Evolutionary conservation across 78 protist species (phyloP).

Genomic region (Neovahlkampfia damariscottae): DNA sequence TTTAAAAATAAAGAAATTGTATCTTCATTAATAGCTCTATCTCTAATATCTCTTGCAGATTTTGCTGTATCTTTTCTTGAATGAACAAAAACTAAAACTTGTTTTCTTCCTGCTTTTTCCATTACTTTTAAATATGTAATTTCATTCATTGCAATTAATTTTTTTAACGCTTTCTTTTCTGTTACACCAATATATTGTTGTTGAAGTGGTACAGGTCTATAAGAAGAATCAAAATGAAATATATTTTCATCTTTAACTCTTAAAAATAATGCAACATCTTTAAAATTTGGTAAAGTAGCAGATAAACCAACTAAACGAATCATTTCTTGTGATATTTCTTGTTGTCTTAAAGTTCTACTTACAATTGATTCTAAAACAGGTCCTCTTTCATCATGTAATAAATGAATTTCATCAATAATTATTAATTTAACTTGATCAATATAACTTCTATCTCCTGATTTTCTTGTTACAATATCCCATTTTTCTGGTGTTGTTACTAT

Average conservation of each 20-base stretch:
- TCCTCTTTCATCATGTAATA: slow-evolving; percentile 97
- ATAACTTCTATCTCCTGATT: slow-evolving; percentile 81
- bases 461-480: slow-evolving; percentile 98
- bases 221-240: slow-evolving; percentile 81
- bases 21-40: slow-evolving; percentile 41
- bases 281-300: slow-evolving; percentile 98
- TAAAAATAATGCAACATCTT: slow-evolving; percentile 92
- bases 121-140: slow-evolving; percentile 78
- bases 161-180: slow-evolving; percentile 68
- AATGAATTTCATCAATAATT: slow-evolving; percentile 93
- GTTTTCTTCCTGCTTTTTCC: slow-evolving; percentile 43
- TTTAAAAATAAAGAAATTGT: slow-evolving; percentile 32
- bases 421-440: slow-evolving; percentile 68
- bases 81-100: slow-evolving; percentile 94
- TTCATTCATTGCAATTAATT: slow-evolving; percentile 78
- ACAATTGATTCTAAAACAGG: slow-evolving; percentile 95
- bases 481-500: slow-evolving; percentile 99
- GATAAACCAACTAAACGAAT: slow-evolving; percentile 93
- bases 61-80: slow-evolving; percentile 91
- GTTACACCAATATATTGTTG: slow-evolving; percentile 90
- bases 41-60: slow-evolving; percentile 61
- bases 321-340: slow-evolving; percentile 48
- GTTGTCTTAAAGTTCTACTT: slow-evolving; percentile 43
- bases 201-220: slow-evolving; percentile 93
- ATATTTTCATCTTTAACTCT: slow-evolving; percentile 57